phyloP scores from a whole-genome alignment of 768 basidiomycete genomes.

The Mycena olivaceomarginata region DNA sequence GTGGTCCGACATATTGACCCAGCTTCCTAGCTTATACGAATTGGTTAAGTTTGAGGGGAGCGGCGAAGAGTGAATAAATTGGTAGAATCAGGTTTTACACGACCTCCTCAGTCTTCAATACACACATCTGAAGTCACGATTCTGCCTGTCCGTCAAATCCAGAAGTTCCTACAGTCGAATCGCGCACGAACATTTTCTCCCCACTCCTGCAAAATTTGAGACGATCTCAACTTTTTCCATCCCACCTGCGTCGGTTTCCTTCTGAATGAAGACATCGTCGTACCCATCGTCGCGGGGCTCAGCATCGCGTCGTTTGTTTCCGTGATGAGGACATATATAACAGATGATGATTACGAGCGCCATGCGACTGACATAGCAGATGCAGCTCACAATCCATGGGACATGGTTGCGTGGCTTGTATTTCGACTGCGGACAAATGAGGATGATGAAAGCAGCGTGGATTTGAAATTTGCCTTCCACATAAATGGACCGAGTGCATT shows the following conservation, averaged over 20 bases:
- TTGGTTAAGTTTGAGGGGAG: too few species aligned
- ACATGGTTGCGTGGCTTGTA: slow-evolving; percentile 72
- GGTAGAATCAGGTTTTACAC: too few species aligned
- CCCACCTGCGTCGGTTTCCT: slow-evolving; percentile 62
- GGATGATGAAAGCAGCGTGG: background rate
- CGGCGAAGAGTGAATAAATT: too few species aligned
- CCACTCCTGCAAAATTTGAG: too few species aligned
- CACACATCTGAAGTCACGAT: too few species aligned
- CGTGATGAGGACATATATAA: slow-evolving; percentile 57
- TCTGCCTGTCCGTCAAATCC: too few species aligned
- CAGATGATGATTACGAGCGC: slow-evolving; percentile 60
- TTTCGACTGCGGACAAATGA: slow-evolving; percentile 44
- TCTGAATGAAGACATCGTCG: slow-evolving; percentile 68
- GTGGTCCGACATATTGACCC: too few species aligned
- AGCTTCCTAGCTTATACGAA: too few species aligned
- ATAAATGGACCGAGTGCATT: slow-evolving; percentile 74
- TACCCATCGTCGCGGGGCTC: slow-evolving; percentile 62
- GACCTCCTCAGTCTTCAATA: too few species aligned
- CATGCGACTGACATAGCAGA: slow-evolving; percentile 67
- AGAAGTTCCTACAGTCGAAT: too few species aligned
- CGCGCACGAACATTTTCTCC: too few species aligned
- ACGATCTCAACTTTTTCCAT: slow-evolving; percentile 65
- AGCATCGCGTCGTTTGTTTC: slow-evolving; percentile 71
- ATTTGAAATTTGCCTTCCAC: slow-evolving; percentile 59
- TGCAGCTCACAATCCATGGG: slow-evolving; percentile 75